Base-by-base conservation (phyloP, 2,329 filamentous ascomycete species). In the Purpureocillium lavendulum region DNA sequence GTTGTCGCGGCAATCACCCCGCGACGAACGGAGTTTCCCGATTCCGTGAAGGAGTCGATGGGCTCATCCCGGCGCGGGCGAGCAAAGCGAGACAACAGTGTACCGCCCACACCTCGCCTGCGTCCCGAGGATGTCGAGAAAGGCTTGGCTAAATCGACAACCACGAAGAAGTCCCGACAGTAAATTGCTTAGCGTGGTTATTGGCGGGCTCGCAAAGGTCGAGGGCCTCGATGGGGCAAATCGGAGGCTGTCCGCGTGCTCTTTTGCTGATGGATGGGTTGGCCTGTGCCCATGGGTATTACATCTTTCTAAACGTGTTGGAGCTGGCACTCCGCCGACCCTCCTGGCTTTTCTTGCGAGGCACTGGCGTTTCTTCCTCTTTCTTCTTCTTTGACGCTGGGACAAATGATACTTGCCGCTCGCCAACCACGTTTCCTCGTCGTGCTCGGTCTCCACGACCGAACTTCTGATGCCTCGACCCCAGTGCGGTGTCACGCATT, bases 251-350 rank as follows among this genome's bases (percentile, higher is more conserved):
- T 26, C 5, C 6, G 21, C 10, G 6, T 14, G 4, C 11, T 30
- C 4, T 26, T 31, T 35, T 29, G 30, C 35, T 16, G 15, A 32
- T 32, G n/a, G 13, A 17, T 30, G 12, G 29, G 29, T 12, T 12
- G 29, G 11, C 24, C 14, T 13, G 18, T 11, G 17, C 30, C 15
- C 15, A 9, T 30, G 10, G 26, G 36, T 35, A 45, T 58, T 65
- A 82, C 68, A 86, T 71, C 54, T 70, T 73, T 57, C 82, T 75
- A 59, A 88, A 85, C 31, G 80, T 80, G 61, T 90, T 89, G 38
- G 73, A 74, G 61, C 83, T 87, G 37, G 85, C 85, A 60, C 82
- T 88, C 52, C 84, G 69, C 52, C 84, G 75, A 40, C 57, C 56
- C 40, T 65, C 65, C 34, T 39, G 42, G 24, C 56, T 57, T 48